phyloP scores from a whole-genome alignment of 768 basidiomycete species.

The Pisolithus tinctorius region DNA sequence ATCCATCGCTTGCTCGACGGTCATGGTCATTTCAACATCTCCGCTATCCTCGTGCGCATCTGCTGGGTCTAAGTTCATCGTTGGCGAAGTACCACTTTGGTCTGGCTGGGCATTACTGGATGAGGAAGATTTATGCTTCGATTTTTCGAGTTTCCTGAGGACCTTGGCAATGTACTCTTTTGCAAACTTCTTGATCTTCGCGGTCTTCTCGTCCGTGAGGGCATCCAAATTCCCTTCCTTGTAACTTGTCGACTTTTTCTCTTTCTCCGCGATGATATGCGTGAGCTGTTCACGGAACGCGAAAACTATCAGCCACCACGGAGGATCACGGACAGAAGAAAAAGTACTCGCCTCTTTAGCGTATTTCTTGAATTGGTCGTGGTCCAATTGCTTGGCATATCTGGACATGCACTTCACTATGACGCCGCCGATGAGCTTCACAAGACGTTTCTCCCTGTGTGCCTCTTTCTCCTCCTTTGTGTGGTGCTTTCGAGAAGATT shows the following conservation, averaged over 20 bases:
- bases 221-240: constrained; percentile 64
- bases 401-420: constrained; percentile 94
- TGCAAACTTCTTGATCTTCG: constrained; percentile 88
- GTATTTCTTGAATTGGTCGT: constrained; percentile 87
- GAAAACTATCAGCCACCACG: neutral
- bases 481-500: constrained; percentile 32
- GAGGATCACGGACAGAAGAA: neutral
- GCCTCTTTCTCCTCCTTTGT: constrained; percentile 56
- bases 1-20: constrained; percentile 41
- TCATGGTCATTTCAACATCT: constrained; percentile 29
- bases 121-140: constrained; percentile 16
- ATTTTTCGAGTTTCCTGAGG: constrained; percentile 55
- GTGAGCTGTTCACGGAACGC: constrained; percentile 53
- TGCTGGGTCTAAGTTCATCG: constrained; percentile 5
- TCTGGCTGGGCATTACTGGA: constrained; percentile 4
- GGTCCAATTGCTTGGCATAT: constrained; percentile 66
- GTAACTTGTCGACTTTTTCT: constrained; percentile 85
- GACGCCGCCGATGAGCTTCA: constrained; percentile 79
- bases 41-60: constrained; percentile 15
- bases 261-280: constrained; percentile 83
- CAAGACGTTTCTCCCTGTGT: constrained; percentile 73
- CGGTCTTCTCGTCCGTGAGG: constrained; percentile 79
- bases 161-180: constrained; percentile 89
- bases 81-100: neutral
- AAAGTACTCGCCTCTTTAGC: constrained; percentile 78